A percentile compares a stretch with the other conserved stretches of the same genome.
Conservation (phyloP, 768 basidiomycete genomes). For the Leucocoprinus birnbaumii region DNA sequence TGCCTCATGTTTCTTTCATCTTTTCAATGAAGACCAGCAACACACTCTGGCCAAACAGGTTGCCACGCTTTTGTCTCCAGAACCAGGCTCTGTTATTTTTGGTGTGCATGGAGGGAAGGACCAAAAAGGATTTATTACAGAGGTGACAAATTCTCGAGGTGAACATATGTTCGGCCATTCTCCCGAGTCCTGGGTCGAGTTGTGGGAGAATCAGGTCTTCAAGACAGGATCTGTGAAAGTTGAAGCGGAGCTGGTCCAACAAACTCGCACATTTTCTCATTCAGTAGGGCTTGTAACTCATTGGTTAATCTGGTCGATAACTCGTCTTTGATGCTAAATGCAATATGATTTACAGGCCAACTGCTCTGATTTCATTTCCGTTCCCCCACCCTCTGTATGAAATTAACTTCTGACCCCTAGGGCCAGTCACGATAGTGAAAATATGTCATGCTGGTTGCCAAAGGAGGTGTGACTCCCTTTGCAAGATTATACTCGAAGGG, state of each 20-base stretch:
- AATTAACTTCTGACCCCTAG: too few relatives aligned
- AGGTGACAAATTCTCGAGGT: slow-evolving; percentile 5
- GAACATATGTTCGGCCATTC: slow-evolving; percentile 11
- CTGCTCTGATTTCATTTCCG: too few relatives aligned
- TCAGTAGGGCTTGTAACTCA: neutral
- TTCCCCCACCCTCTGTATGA: too few relatives aligned
- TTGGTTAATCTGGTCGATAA: neutral
- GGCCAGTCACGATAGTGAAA: too few relatives aligned
- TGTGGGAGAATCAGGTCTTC: slow-evolving; percentile 9
- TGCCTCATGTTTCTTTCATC: slow-evolving; percentile 22
- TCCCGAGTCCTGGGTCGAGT: slow-evolving; percentile 12
- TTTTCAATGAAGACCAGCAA: slow-evolving; percentile 31
- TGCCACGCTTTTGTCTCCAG: slow-evolving; percentile 28
- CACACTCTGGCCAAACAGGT: slow-evolving; percentile 25
- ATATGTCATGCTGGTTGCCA: too few relatives aligned
- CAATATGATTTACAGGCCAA: too few relatives aligned
- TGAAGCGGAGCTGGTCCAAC: slow-evolving; percentile 2
- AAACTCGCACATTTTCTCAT: too few relatives aligned
- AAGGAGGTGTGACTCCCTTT: too few relatives aligned
- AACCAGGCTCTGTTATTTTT: slow-evolving; percentile 30
- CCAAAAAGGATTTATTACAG: slow-evolving; percentile 14
- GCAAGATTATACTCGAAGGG: too few relatives aligned
- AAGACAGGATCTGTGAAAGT: slow-evolving; percentile 11
- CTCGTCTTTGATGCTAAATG: neutral
- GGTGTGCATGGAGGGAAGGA: slow-evolving; percentile 32